These are phyloP conservation scores for Sisymbrium irio DNA, from an alignment of 345 rosid genomes.

Conservation along the genomic window DNA sequence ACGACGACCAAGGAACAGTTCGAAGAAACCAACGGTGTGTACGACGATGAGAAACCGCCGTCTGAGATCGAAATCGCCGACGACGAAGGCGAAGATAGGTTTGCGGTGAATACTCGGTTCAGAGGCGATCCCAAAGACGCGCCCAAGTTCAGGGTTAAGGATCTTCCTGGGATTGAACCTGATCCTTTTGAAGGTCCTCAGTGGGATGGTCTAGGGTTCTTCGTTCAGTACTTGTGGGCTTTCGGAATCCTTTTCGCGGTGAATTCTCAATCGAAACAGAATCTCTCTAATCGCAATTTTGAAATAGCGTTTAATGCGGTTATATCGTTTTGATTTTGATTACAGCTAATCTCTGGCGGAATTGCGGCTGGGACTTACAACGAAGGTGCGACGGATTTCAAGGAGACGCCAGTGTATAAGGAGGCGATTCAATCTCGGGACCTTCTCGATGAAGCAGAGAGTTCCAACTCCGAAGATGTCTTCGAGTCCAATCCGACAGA, in stretches of 20 bases:
- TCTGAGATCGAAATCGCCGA: slow-evolving; percentile 35
- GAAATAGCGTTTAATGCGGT: not conserved
- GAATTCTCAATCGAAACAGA: not conserved
- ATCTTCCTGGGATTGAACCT: slow-evolving; percentile 60
- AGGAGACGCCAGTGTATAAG: slow-evolving; percentile 79
- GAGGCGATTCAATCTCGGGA: slow-evolving; percentile 70
- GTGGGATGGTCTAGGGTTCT: slow-evolving; percentile 84
- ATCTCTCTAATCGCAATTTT: not conserved
- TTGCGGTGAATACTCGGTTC: slow-evolving; percentile 34
- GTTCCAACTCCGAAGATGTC: slow-evolving; percentile 72
- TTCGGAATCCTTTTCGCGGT: slow-evolving; percentile 85
- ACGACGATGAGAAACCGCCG: slow-evolving; percentile 11
- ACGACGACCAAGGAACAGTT: slow-evolving; percentile 35
- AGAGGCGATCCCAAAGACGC: slow-evolving; percentile 28
- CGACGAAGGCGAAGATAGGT: slow-evolving; percentile 16
- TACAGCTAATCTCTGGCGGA: slow-evolving; percentile 77
- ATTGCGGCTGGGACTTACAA: slow-evolving; percentile 81
- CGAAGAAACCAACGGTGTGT: slow-evolving; percentile 16
- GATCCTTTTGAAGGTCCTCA: slow-evolving; percentile 82
- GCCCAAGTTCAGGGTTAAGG: slow-evolving; percentile 40
- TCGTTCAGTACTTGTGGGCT: slow-evolving; percentile 87
- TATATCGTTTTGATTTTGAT: not conserved
- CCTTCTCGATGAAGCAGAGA: slow-evolving; percentile 71
- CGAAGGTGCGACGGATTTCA: slow-evolving; percentile 91
- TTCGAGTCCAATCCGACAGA: slow-evolving; percentile 98